Conservation (phyloP, 1,284 basidiomycete genomes). For the Bjerkandera adusta region DNA sequence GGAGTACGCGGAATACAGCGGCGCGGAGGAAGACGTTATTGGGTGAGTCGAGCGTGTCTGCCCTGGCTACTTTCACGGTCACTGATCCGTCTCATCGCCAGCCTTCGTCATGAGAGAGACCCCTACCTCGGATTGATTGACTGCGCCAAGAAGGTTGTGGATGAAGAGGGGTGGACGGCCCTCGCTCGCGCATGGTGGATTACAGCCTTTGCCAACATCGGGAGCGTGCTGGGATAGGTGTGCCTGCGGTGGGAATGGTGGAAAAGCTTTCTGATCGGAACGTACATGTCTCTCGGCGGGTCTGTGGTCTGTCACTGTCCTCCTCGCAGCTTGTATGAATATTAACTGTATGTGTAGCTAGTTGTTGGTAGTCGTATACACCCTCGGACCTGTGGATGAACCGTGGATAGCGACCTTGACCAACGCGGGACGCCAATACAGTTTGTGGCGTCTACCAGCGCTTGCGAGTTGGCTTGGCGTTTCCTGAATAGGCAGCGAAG, state of each 20-base stretch:
- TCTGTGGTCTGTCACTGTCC: too few relatives aligned
- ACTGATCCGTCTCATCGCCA: slow-evolving; percentile 24
- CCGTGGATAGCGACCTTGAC: too few relatives aligned
- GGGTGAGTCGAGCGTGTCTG: slow-evolving; percentile 51
- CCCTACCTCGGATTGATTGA: slow-evolving; percentile 83
- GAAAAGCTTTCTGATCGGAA: too few relatives aligned
- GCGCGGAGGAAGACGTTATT: slow-evolving; percentile 85
- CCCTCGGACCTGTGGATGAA: too few relatives aligned
- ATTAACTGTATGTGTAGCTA: too few relatives aligned
- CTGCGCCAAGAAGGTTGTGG: slow-evolving; percentile 75
- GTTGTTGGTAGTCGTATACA: too few relatives aligned
- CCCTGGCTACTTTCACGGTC: background rate
- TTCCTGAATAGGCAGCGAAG: slow-evolving; percentile 4
- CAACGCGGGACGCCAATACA: too few relatives aligned
- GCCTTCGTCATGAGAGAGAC: slow-evolving; percentile 78
- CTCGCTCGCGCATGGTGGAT: slow-evolving; percentile 90
- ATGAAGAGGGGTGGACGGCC: slow-evolving; percentile 79
- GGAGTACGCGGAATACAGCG: slow-evolving; percentile 66
- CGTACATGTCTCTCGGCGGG: too few relatives aligned
- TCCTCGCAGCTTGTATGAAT: too few relatives aligned
- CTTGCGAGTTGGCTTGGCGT: slow-evolving; percentile 1
- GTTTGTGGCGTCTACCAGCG: slow-evolving; percentile 6
- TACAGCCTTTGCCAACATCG: slow-evolving; percentile 66
- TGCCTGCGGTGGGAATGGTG: background rate
- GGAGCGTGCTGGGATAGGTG: slow-evolving; percentile 50